A percentile compares a stretch with the other conserved stretches of the same genome.
phyloP scores from a whole-genome alignment of 768 basidiomycete species.

The Mycena rosella region DNA sequence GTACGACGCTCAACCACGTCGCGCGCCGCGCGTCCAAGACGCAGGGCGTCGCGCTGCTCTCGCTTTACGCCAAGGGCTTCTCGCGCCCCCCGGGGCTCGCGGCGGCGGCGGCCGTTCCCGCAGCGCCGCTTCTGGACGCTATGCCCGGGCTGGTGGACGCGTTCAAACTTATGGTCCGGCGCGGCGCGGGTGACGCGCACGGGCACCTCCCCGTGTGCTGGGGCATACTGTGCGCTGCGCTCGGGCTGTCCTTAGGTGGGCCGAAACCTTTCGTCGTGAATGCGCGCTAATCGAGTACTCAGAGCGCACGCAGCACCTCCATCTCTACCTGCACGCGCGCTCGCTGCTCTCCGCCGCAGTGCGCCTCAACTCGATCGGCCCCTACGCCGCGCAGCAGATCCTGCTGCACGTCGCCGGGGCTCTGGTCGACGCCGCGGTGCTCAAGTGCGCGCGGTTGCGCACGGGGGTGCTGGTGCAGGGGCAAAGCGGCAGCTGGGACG shows the following conservation, averaged over 20 bases:
- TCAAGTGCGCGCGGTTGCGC: conserved; percentile 60
- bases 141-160: conserved; percentile 66
- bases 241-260: conserved; percentile 80
- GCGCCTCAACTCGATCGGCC: conserved; percentile 91
- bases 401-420: conserved; percentile 80
- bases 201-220: conserved; percentile 95
- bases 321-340: conserved; percentile 93
- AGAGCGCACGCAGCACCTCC: conserved; percentile 90
- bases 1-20: conserved; percentile 92
- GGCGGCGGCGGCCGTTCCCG: conserved; percentile 43
- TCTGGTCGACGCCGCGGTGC: conserved; percentile 69
- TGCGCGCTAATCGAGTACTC: conserved; percentile 19
- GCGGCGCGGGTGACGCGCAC: conserved; percentile 69
- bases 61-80: conserved; percentile 88
- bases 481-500: conserved; percentile 52
- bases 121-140: conserved; percentile 38
- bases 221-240: conserved; percentile 85
- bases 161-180: conserved; percentile 77
- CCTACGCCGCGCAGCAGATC: conserved; percentile 92
- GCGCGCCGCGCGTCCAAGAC: conserved; percentile 88
- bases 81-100: conserved; percentile 59
- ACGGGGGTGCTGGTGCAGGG: conserved; percentile 54
- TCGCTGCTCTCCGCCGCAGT: conserved; percentile 93
- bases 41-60: conserved; percentile 93
- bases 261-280: conserved; percentile 5